Evolutionary conservation across 805 yeast genomes (phyloP).

Genomic region (Metschnikowia proteae): DNA sequence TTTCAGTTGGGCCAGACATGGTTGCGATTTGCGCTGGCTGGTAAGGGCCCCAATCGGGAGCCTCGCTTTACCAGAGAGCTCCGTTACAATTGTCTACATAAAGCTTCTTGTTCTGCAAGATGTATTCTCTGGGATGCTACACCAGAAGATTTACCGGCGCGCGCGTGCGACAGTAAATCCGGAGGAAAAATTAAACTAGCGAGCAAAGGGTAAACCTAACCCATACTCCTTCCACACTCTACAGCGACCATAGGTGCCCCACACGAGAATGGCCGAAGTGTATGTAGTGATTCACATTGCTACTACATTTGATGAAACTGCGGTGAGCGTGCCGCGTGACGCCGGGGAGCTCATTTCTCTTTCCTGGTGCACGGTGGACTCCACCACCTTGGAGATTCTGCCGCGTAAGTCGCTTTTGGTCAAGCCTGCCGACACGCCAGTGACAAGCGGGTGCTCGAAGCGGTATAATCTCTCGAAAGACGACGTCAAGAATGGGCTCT

Average conservation of each 20-base stretch:
- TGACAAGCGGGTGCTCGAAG: constrained; percentile 54
- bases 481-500: constrained; percentile 51
- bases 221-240: constrained; percentile 2
- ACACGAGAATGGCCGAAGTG: constrained; percentile 43
- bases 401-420: constrained; percentile 47
- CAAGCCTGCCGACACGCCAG: constrained; percentile 62
- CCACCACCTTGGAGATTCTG: constrained; percentile 43
- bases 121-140: background rate
- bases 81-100: too few relatives aligned
- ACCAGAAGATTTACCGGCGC: background rate
- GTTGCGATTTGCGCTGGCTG: too few relatives aligned
- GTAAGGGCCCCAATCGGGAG: too few relatives aligned
- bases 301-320: constrained; percentile 65
- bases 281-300: constrained; percentile 60
- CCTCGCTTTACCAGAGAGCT: too few relatives aligned
- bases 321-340: constrained; percentile 58
- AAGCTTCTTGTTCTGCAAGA: too few relatives aligned
- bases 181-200: constrained; percentile 4
- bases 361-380: constrained; percentile 63
- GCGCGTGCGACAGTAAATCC: constrained; percentile 5
- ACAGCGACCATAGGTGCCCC: background rate
- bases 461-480: constrained; percentile 59
- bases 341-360: constrained; percentile 64
- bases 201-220: background rate
- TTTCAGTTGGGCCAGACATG: background rate